Evolutionary conservation across 2,329 filamentous ascomycete species (phyloP).

Genomic region (Ascosphaera acerosa): DNA sequence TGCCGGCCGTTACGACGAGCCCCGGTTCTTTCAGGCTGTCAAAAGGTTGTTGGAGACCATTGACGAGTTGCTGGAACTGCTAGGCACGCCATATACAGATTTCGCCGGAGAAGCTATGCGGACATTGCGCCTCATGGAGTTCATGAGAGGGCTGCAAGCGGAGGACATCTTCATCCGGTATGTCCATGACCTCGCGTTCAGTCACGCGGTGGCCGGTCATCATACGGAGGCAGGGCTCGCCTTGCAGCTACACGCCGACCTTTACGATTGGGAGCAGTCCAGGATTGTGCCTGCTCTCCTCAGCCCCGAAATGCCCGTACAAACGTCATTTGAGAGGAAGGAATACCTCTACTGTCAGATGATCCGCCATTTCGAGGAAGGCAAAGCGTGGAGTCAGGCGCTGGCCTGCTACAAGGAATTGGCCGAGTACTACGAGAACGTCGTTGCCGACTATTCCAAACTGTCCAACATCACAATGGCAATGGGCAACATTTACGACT

Average conservation of each 20-base stretch:
- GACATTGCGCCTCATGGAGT: conserved; percentile 78
- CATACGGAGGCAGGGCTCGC: conserved; percentile 73
- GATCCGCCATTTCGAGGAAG: conserved; percentile 84
- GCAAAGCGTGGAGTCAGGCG: conserved; percentile 79
- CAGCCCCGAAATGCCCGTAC: conserved; percentile 56
- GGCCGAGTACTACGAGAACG: conserved; percentile 70
- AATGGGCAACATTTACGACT: conserved; percentile 81
- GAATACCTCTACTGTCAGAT: conserved; percentile 83
- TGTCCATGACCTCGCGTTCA: conserved; percentile 64
- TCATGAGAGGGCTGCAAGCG: conserved; percentile 86
- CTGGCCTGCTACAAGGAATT: conserved; percentile 75
- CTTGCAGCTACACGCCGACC: conserved; percentile 67
- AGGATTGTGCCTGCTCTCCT: conserved; percentile 37
- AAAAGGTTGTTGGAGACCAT: conserved; percentile 60
- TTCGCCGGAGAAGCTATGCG: conserved; percentile 60
- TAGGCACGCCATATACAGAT: conserved; percentile 67
- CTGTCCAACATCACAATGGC: conserved; percentile 69
- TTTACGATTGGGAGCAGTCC: conserved; percentile 73
- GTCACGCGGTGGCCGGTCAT: conserved; percentile 53
- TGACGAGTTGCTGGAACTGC: conserved; percentile 70
- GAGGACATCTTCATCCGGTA: conserved; percentile 93
- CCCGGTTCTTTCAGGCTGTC: conserved; percentile 41
- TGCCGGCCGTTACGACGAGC: conserved; percentile 30
- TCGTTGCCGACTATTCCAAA: conserved; percentile 75
- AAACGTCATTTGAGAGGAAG: conserved; percentile 77